Conservation (phyloP, 192 early-diverging fungal genomes). For the Phycomyces nitens region DNA sequence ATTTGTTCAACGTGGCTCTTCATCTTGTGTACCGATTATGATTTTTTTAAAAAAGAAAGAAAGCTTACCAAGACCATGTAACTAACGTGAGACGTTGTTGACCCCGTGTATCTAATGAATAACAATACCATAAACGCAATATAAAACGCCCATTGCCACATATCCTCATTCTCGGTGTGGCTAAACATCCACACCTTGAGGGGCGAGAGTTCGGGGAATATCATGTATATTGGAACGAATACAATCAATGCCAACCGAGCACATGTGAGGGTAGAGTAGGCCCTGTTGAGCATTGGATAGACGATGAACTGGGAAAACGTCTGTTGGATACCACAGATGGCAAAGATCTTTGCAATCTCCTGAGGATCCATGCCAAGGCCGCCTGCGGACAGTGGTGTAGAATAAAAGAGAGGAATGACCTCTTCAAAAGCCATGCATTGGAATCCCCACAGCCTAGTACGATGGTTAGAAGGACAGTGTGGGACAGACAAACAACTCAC, state of each 20-base stretch:
- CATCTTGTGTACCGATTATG: no score
- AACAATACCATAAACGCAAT: conserved; percentile 9
- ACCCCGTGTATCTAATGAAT: conserved; percentile 8
- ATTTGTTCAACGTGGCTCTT: no score
- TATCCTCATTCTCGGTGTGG: conserved; percentile 16
- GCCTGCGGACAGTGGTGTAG: conserved; percentile 28
- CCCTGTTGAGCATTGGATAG: conserved; percentile 37
- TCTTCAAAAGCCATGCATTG: conserved; percentile 52
- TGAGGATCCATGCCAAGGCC: conserved; percentile 42
- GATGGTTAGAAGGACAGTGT: background rate
- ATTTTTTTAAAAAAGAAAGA: background rate
- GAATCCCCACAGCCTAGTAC: conserved; percentile 32
- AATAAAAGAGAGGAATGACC: conserved; percentile 30
- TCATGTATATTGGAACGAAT: conserved; percentile 39
- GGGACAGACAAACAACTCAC: conserved; percentile 6
- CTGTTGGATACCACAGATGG: conserved; percentile 39
- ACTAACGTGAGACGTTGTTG: background rate
- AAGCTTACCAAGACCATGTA: background rate
- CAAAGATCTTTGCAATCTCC: conserved; percentile 41
- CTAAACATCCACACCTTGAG: conserved; percentile 24
- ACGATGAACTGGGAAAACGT: conserved; percentile 42
- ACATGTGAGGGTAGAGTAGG: conserved; percentile 30
- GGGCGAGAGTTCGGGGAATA: conserved; percentile 29
- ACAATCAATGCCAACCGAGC: conserved; percentile 31
- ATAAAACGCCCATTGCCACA: conserved; percentile 11